Conservation (phyloP, 805 yeast genomes). For the Suhomyces prunicola region DNA sequence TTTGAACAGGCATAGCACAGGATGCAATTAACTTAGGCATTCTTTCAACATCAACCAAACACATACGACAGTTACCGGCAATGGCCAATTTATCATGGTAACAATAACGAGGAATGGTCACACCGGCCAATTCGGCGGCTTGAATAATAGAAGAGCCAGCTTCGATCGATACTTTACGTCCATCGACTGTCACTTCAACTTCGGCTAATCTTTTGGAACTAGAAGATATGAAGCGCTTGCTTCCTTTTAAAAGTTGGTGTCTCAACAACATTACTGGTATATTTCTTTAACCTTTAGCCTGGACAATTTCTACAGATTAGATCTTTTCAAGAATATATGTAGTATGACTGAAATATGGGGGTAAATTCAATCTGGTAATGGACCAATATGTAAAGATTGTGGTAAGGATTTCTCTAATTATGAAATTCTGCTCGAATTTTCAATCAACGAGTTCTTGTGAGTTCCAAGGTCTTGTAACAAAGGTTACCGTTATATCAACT, state of each 20-base stretch:
- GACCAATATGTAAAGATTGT: background rate
- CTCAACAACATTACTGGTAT: slow-evolving; percentile 4
- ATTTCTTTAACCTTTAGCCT: background rate
- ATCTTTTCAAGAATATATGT: background rate
- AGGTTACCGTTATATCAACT: slow-evolving; percentile 2
- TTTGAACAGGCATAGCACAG: slow-evolving; percentile 88
- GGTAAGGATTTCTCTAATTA: background rate
- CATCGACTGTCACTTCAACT: slow-evolving; percentile 61
- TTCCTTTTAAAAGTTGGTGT: slow-evolving; percentile 9
- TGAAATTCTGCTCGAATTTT: background rate
- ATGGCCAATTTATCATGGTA: slow-evolving; percentile 87
- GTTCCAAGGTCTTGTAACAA: background rate
- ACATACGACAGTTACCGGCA: slow-evolving; percentile 94
- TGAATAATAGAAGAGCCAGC: slow-evolving; percentile 87
- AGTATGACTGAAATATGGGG: background rate
- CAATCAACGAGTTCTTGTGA: background rate
- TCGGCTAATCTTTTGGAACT: slow-evolving; percentile 44
- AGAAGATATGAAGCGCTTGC: slow-evolving; percentile 30
- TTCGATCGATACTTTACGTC: slow-evolving; percentile 71
- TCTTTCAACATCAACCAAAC: slow-evolving; percentile 83
- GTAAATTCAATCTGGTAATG: background rate
- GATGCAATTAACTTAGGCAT: slow-evolving; percentile 89
- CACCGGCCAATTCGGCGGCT: slow-evolving; percentile 91
- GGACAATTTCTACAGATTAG: background rate
- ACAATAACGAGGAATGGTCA: slow-evolving; percentile 83